Percentiles rank a stretch among this genome's conserved stretches.
Conservation (phyloP, 2,329 filamentous ascomycete genomes). For the Penicillium occitanis region DNA sequence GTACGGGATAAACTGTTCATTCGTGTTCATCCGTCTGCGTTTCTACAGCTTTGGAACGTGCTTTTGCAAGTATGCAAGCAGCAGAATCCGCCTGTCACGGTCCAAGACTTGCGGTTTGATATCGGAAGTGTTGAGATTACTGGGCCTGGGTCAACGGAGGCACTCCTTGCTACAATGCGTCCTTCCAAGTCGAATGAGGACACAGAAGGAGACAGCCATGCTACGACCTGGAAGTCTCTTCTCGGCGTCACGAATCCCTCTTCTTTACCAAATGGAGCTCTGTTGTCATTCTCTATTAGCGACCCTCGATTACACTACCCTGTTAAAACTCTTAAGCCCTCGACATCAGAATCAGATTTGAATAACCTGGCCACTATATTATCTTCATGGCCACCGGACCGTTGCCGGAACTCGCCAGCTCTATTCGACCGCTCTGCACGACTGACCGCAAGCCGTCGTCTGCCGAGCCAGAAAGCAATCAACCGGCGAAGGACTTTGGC, state of each 20-base stretch:
- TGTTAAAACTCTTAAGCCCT: conserved; percentile 56
- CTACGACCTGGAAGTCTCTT: conserved; percentile 44
- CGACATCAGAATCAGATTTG: conserved; percentile 37
- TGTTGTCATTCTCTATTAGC: conserved; percentile 70
- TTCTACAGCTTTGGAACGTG: conserved; percentile 64
- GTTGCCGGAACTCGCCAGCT: conserved; percentile 44
- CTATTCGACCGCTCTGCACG: conserved; percentile 71
- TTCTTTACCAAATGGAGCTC: conserved; percentile 65
- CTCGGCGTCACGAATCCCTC: conserved; percentile 64
- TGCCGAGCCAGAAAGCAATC: conserved; percentile 74
- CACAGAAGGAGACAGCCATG: conserved; percentile 32
- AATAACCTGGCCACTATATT: conserved; percentile 59
- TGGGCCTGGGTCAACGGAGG: conserved; percentile 76
- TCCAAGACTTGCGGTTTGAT: conserved; percentile 69
- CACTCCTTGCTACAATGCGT: conserved; percentile 67
- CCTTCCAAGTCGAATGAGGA: conserved; percentile 36
- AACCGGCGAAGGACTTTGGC: conserved; percentile 70
- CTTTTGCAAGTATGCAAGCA: conserved; percentile 59
- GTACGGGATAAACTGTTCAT: conserved; percentile 61
- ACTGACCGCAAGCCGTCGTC: conserved; percentile 62
- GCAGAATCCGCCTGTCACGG: conserved; percentile 60
- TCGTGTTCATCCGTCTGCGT: conserved; percentile 76
- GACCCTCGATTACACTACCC: conserved; percentile 83
- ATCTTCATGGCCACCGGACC: conserved; percentile 67
- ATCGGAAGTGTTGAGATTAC: conserved; percentile 69